Percentiles rank a stretch among this genome's conserved stretches.
These are phyloP conservation scores for Eimeria tenella DNA, from an alignment of 169 alveolate species.

Conservation along the genomic window DNA sequence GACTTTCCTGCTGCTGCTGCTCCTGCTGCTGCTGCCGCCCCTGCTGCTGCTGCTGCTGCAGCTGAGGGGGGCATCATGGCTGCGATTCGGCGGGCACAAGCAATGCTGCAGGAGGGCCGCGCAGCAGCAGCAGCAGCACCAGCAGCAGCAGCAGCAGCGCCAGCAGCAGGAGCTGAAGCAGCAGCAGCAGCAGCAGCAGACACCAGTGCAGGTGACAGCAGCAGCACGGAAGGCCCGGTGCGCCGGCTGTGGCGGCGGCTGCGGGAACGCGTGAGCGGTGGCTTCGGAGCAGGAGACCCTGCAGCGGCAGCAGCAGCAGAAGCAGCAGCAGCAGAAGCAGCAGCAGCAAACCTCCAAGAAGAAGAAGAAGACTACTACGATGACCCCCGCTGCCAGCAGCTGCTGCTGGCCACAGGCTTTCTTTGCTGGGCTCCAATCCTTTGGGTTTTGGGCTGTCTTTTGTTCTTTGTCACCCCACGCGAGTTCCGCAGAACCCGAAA, in stretches of 20 bases:
- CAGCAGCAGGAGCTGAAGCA: not conserved
- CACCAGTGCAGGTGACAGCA: not conserved
- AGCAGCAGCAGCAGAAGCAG: conserved; percentile 11
- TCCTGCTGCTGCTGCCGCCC: too few relatives aligned
- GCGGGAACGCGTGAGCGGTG: not conserved
- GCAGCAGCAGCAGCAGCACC: not conserved
- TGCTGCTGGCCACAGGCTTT: conserved; percentile 54
- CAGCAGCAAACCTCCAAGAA: conserved; percentile 24
- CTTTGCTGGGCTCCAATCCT: conserved; percentile 61
- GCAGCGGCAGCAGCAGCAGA: conserved; percentile 1
- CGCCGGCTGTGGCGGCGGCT: conserved; percentile 8
- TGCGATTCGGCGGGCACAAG: conserved; percentile 7
- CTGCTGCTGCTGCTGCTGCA: too few relatives aligned
- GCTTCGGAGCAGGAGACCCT: not conserved
- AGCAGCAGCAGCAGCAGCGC: not conserved
- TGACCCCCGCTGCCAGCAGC: conserved; percentile 68
- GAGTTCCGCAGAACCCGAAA: conserved; percentile 33
- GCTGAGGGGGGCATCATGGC: not conserved
- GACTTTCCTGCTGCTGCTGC: too few relatives aligned
- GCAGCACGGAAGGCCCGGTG: conserved; percentile 16
- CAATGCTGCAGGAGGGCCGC: conserved; percentile 33
- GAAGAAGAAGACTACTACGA: not conserved
- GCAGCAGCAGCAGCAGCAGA: conserved; percentile 56
- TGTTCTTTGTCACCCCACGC: conserved; percentile 42
- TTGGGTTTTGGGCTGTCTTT: conserved; percentile 45